phyloP scores from a whole-genome alignment of 2,329 filamentous ascomycete species.

The Arthrobotrys sinensis region DNA sequence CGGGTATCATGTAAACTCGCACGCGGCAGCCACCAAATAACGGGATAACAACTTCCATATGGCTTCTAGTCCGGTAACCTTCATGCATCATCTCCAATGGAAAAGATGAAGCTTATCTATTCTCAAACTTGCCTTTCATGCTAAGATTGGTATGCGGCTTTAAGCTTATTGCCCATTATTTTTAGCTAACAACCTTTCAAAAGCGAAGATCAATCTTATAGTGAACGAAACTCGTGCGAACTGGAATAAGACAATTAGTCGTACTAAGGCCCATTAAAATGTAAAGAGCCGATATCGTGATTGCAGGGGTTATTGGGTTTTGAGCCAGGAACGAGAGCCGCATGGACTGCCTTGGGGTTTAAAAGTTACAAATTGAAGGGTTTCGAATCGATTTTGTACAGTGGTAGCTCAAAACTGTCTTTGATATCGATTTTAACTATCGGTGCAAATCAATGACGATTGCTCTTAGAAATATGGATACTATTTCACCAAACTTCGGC shows the following conservation, averaged over 20 bases:
- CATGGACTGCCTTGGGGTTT: not conserved
- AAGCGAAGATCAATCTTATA: not conserved
- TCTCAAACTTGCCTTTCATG: not conserved
- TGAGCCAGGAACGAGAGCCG: too few relatives aligned
- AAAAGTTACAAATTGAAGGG: not conserved
- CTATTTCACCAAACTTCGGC: not conserved
- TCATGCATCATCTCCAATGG: not conserved
- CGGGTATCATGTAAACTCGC: not conserved
- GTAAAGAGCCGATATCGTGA: too few relatives aligned
- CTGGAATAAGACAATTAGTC: too few relatives aligned
- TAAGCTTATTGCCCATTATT: not conserved
- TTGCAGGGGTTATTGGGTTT: too few relatives aligned
- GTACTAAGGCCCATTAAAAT: too few relatives aligned
- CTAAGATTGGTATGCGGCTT: not conserved
- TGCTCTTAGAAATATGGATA: not conserved
- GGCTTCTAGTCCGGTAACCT: not conserved
- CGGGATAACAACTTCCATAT: not conserved
- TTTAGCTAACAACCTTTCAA: not conserved
- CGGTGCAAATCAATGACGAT: not conserved
- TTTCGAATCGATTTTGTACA: not conserved
- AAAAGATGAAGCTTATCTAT: constrained; percentile 8
- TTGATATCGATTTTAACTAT: not conserved
- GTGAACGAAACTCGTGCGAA: not conserved
- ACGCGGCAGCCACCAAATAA: constrained; percentile 8
- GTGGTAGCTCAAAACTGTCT: not conserved